Evolutionary conservation across 2,329 filamentous ascomycete genomes (phyloP), one percentile per base, ranked within the genome.

Genomic region (Arachnomyces sp.): DNA sequence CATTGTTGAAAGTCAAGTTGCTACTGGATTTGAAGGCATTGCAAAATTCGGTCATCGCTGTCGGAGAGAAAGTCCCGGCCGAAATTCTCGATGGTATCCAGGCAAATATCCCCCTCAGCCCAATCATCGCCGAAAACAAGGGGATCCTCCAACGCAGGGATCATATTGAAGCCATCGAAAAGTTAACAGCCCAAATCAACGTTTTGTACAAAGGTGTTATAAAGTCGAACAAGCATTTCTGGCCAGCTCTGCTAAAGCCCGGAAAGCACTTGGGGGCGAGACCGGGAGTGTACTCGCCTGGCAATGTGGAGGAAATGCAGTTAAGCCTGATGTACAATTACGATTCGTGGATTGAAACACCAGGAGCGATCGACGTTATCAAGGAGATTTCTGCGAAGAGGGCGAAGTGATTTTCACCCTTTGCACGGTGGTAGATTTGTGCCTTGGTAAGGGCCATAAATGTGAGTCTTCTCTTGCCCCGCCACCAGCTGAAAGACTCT

Each of bases 1-100:
- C 49, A 3, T 45, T 68, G 30, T 44, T 67, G 32, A 67, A 66
- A 38, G 51, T 65, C 38, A 56, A 55, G 36, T 44, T 67, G 1
- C 44, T 62, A 5, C 44, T 63, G 11, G 57, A 63, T 16, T 15
- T 66, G 3, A 47, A 48, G 36, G 44, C 47, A 2, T 43, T 63
- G 18, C 48, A 60, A 18, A 44, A 48, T 16, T 45, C 50, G 21
- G 9, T 25, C 7, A 37, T 39, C 2, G 30, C 43, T 11, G 39
- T 54, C 3, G 39, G 36, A 12, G 18, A 43, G 13, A 50, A 45
- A 28, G 18, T 56, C 7, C 59, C 57, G 3, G 49, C 36, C 28
- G 59, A 63, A 38, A 41, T 62, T 25, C 40, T 58, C 15, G 45
- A 61, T 37, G 32, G 40, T 3, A 51, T 59, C 28, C 46, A 44